These are phyloP conservation scores for Cystofilobasidium bisporidii DNA, from an alignment of 768 basidiomycete species.

Conservation along the genomic window DNA sequence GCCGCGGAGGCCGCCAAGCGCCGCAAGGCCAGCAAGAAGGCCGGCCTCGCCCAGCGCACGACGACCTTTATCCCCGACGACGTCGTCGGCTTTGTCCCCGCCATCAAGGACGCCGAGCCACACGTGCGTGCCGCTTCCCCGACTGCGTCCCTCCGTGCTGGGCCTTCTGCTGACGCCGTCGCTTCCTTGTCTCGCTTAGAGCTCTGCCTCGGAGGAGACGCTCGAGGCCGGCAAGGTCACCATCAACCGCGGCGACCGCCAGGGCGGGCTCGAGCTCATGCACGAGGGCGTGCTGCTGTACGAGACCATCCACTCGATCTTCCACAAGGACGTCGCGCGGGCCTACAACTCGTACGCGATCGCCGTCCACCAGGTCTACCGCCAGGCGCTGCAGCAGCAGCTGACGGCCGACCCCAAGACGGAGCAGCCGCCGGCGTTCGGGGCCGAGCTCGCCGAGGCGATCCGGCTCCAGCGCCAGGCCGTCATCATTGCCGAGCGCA, in stretches of 20 bases:
- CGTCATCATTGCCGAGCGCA: conserved; percentile 43
- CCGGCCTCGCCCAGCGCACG: conserved; percentile 27
- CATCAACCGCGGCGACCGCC: conserved; percentile 39
- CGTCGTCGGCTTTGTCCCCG: conserved; percentile 41
- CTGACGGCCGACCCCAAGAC: conserved; percentile 32
- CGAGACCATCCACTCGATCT: conserved; percentile 43
- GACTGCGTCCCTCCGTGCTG: not conserved
- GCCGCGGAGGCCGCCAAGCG: conserved; percentile 27
- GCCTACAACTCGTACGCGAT: conserved; percentile 43
- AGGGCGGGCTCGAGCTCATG: conserved; percentile 42
- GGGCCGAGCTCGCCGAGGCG: conserved; percentile 39
- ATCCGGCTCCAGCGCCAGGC: conserved; percentile 43
- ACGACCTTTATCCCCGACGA: conserved; percentile 42
- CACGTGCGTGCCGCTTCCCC: conserved; percentile 33
- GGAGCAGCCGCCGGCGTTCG: conserved; percentile 34
- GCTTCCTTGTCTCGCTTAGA: conserved; percentile 29
- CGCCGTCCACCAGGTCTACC: conserved; percentile 40
- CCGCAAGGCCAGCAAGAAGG: conserved; percentile 34
- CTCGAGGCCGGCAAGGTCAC: conserved; percentile 41
- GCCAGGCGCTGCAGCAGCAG: conserved; percentile 37
- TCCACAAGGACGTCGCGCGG: conserved; percentile 43
- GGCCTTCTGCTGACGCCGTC: not conserved
- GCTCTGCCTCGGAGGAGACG: conserved; percentile 41
- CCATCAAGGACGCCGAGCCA: conserved; percentile 41
- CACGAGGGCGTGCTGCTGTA: conserved; percentile 42